phyloP scores from a whole-genome alignment of 495 filamentous ascomycete species.

The Penicillium parvum region DNA sequence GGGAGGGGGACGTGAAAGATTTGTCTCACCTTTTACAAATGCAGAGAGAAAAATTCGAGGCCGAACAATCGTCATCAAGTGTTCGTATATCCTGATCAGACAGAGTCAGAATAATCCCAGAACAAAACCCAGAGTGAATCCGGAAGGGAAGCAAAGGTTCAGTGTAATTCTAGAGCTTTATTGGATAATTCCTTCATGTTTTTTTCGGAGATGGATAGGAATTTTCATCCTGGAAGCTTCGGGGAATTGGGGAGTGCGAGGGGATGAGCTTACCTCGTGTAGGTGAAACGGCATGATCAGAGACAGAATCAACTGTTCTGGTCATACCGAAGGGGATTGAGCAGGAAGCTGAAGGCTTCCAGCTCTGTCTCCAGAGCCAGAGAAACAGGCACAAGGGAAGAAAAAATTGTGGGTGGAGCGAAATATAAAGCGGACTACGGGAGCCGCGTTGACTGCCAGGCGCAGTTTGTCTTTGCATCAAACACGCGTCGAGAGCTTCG shows the following conservation, averaged over 20 bases:
- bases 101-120: no score
- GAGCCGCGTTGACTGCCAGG: neutral
- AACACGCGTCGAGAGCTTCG: conserved; percentile 4
- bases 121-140: no score
- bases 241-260: no score
- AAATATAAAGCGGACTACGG: conserved; percentile 25
- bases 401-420: conserved; percentile 40
- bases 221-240: no score
- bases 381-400: conserved; percentile 20
- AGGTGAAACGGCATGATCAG: conserved; percentile 1
- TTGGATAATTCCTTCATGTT: no score
- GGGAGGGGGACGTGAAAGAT: conserved; percentile 14
- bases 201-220: no score
- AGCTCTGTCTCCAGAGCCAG: conserved; percentile 15
- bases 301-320: conserved; percentile 10
- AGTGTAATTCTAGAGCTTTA: no score
- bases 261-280: no score
- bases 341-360: conserved; percentile 9
- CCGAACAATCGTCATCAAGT: conserved; percentile 14
- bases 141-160: no score
- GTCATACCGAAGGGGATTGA: conserved; percentile 5
- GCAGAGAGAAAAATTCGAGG: conserved; percentile 5
- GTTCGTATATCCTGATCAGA: neutral
- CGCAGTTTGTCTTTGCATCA: conserved; percentile 12
- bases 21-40: conserved; percentile 54